Evolutionary conservation across 768 basidiomycete species (phyloP), one percentile per base, ranked within the genome.

Genomic region (Termitomyces titanicus): DNA sequence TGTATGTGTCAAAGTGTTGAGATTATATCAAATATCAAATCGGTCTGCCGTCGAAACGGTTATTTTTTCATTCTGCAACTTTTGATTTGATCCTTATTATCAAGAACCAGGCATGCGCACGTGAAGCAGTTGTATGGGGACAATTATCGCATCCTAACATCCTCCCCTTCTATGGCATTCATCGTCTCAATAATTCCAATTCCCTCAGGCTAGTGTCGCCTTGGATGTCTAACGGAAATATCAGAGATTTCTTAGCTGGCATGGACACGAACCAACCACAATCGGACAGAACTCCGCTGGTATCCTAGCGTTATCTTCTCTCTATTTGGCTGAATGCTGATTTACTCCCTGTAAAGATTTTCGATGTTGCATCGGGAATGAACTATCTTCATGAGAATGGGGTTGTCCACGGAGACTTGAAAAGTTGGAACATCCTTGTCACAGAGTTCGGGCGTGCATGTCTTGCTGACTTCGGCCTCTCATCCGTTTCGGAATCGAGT

Each of bases 401-500:
- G 5, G 66, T 79, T 27, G 66, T 77, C 22, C 78, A 76, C 47
- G 77, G 76, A 1, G 77, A 79, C 50, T 64, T 79, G 22, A 76
- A 74, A 54, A 74, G 73, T 18, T 74, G 74, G 47, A 53, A 63
- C 62, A 34, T 22, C 31, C 27, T 20, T 27, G 27, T n/a, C 12
- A 17, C 38, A 13, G 33, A 27, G n/a, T 34, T n/a, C 11, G 71
- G 7, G 64, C 65, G n/a, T 77, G 79, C 17, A 2, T 77, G 76
- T 52, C 65, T 81, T 5, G 71, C 78, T 18, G 79, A 81, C 61
- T 80, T 81, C 47, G 79, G 80, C 22, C 63, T 80, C 10, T 67
- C 71, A 5, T 65, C 61, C 1, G 55, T 68, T 15, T 55, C 51
- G 1, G 60, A 67, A 13, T 35, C 57, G 1, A 54, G 56, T 27